A percentile compares a stretch with the other conserved stretches of the same genome.
phyloP scores from a whole-genome alignment of 148 eudicot genomes.

The Drosera capensis region DNA sequence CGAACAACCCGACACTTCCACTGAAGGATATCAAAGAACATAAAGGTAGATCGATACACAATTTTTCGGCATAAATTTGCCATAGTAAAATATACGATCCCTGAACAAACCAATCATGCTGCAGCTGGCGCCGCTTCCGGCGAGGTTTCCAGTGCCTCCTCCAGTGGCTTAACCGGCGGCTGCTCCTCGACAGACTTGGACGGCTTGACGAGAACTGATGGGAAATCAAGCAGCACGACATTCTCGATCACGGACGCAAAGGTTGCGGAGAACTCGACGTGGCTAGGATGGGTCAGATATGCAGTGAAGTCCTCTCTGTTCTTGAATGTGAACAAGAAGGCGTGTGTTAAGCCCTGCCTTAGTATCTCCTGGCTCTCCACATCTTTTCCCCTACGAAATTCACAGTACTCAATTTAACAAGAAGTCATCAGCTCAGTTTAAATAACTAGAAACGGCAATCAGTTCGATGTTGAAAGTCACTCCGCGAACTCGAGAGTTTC shows the following conservation, averaged over 20 bases:
- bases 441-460: too few relatives aligned
- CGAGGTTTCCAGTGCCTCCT: background rate
- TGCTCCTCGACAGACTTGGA: slow-evolving; percentile 6
- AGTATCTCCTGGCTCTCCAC: slow-evolving; percentile 70
- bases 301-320: slow-evolving; percentile 50
- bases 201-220: slow-evolving; percentile 40
- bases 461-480: too few relatives aligned
- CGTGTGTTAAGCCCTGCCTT: slow-evolving; percentile 83
- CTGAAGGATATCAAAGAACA: too few relatives aligned
- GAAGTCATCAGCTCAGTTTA: too few relatives aligned
- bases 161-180: background rate
- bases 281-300: slow-evolving; percentile 48
- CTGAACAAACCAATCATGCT: background rate
- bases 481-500: too few relatives aligned
- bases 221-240: slow-evolving; percentile 71
- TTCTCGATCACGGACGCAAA: slow-evolving; percentile 56
- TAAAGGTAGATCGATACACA: too few relatives aligned
- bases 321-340: slow-evolving; percentile 58
- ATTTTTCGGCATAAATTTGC: too few relatives aligned
- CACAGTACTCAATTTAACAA: too few relatives aligned
- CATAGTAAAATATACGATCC: too few relatives aligned
- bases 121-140: background rate
- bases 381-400: slow-evolving; percentile 54
- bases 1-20: too few relatives aligned
- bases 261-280: slow-evolving; percentile 50